Conservation (phyloP, 495 filamentous ascomycete species). For the Neurospora sp. region DNA sequence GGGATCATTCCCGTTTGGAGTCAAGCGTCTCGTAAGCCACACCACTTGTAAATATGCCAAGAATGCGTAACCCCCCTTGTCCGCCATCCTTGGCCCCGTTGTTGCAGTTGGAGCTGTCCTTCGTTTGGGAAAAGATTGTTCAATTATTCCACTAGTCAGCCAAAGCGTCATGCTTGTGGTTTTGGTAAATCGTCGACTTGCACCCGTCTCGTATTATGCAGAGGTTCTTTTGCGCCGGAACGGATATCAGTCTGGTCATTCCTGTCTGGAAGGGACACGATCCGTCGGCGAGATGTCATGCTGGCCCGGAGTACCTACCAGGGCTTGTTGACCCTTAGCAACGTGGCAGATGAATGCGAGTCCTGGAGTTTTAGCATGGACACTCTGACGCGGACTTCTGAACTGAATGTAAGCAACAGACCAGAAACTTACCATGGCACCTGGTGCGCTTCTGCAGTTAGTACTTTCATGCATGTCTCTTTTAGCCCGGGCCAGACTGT, state of each 20-base stretch:
- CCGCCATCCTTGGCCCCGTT: constrained; percentile 2
- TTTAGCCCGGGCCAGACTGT: neutral
- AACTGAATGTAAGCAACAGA: neutral
- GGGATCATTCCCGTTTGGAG: constrained; percentile 8
- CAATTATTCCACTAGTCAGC: neutral
- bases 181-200: neutral
- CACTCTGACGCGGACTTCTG: neutral
- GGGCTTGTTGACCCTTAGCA: neutral
- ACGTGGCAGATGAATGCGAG: neutral
- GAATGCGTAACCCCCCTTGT: constrained; percentile 3
- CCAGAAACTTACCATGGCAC: neutral
- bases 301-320: neutral
- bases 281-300: neutral
- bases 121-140: neutral
- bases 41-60: neutral
- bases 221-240: neutral
- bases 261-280: neutral
- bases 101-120: constrained; percentile 14
- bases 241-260: neutral
- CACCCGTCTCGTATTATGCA: neutral
- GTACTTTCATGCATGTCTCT: neutral
- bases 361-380: neutral
- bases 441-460: neutral
- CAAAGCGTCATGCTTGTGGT: neutral
- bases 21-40: constrained; percentile 6